These are phyloP conservation scores for Pochonia chlamydosporia DNA, from an alignment of 2,329 filamentous ascomycete genomes.

Conservation along the genomic window DNA sequence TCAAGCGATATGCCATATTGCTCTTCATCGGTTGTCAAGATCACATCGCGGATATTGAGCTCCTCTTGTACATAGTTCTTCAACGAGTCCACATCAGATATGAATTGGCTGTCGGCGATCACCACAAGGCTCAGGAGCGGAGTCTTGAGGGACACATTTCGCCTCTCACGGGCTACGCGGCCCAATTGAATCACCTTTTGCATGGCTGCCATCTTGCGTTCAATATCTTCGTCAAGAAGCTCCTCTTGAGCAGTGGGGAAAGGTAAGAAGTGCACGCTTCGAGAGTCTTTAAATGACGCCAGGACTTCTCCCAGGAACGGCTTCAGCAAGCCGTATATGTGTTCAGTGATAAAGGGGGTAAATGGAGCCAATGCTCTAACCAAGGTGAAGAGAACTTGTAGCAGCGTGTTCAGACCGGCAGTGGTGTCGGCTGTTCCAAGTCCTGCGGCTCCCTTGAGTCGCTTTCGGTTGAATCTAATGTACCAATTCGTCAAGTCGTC, in stretches of 20 bases:
- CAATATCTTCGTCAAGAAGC: constrained; percentile 73
- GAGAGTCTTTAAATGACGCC: constrained; percentile 57
- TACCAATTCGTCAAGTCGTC: constrained; percentile 92
- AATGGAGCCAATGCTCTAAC: constrained; percentile 79
- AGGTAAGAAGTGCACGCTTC: constrained; percentile 79
- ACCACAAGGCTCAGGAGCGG: constrained; percentile 79
- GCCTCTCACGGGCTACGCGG: constrained; percentile 71
- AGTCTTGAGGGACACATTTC: constrained; percentile 73
- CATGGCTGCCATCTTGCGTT: constrained; percentile 77
- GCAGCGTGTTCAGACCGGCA: constrained; percentile 80
- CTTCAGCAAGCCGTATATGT: constrained; percentile 56
- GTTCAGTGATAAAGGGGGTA: constrained; percentile 84
- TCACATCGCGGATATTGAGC: constrained; percentile 62
- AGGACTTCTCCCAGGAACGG: constrained; percentile 67
- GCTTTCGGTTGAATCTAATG: constrained; percentile 80
- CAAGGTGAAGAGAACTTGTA: constrained; percentile 81
- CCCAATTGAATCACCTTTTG: constrained; percentile 84
- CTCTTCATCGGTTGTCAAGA: constrained; percentile 75
- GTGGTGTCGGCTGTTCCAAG: constrained; percentile 62
- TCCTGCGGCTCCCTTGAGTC: constrained; percentile 62
- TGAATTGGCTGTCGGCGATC: constrained; percentile 68
- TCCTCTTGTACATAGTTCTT: constrained; percentile 78
- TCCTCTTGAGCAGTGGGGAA: constrained; percentile 79
- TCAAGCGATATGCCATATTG: constrained; percentile 84
- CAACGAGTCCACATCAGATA: constrained; percentile 57